phyloP scores from a whole-genome alignment of 192 early-diverging fungal genomes.

The Coemansia sp. region DNA sequence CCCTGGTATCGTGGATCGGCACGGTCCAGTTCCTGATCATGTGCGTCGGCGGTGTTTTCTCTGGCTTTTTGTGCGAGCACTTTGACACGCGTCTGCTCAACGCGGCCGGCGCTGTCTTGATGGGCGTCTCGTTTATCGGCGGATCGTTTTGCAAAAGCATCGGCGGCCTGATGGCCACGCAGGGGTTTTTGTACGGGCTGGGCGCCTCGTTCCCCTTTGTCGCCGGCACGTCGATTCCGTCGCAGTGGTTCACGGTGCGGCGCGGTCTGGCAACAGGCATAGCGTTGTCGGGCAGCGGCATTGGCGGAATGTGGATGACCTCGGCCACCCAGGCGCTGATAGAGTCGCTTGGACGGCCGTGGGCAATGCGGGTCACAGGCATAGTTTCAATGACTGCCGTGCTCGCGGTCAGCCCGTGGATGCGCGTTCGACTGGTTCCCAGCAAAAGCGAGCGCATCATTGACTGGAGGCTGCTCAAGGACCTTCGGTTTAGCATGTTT shows the following conservation, averaged over 20 bases:
- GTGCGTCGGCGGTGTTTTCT: constrained; percentile 41
- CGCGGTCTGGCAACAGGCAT: constrained; percentile 59
- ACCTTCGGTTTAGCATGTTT: constrained; percentile 45
- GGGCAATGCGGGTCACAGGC: constrained; percentile 60
- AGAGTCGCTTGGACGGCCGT: constrained; percentile 50
- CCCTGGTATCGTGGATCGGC: constrained; percentile 55
- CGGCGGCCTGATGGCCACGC: constrained; percentile 50
- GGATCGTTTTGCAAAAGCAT: constrained; percentile 50
- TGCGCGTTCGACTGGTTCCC: constrained; percentile 50
- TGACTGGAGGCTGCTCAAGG: constrained; percentile 45
- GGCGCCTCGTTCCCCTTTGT: constrained; percentile 57
- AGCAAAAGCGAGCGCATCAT: constrained; percentile 36
- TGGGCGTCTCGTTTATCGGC: constrained; percentile 44
- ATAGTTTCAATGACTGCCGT: constrained; percentile 46
- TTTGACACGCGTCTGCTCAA: constrained; percentile 53
- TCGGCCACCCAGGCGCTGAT: constrained; percentile 53
- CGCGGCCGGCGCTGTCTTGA: constrained; percentile 41
- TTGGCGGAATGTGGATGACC: constrained; percentile 60
- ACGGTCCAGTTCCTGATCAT: constrained; percentile 50
- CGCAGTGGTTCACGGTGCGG: constrained; percentile 56
- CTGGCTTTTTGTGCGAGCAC: constrained; percentile 54
- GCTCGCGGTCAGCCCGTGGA: constrained; percentile 48
- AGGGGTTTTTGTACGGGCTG: constrained; percentile 54
- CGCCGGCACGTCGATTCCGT: constrained; percentile 48
- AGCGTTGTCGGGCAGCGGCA: constrained; percentile 55